Base-by-base conservation (phyloP, 257 asterid species). In the Solanum stenotomum region DNA sequence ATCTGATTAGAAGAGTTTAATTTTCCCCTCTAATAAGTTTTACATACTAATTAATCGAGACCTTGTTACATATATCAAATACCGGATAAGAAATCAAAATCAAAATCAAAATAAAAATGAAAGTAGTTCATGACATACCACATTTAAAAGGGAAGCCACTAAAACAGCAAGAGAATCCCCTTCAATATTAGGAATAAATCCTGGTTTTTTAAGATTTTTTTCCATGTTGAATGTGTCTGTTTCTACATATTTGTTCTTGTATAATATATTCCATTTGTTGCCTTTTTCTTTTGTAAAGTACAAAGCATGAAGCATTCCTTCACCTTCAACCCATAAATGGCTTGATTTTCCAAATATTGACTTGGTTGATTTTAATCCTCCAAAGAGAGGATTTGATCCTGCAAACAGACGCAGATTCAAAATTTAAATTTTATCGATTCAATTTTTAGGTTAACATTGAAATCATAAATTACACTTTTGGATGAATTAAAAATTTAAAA, bases 231-330 rank as follows among this genome's bases (percentile, higher is more conserved):
- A 91, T 5, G 94, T 89, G 2, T 87, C 91, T 10, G 94, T 88
- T 34, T 72, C 2, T 34, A 93, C 90, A 61, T 88, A 89, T 91
- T 79, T 91, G 85, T 89, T 93, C 6, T 87, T 92, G 91, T 93
- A 92, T 20, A 34, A 35, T 22, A 81, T 27, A 3, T 20, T 91
- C 93, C 92, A 88, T 35, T 74, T 33, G 42, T 23, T 67, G 10
- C 88, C 90, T 23, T 2, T 31, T 56, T 40, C 70, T 70, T 86
- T 90, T 13, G 38, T 87, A 44, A 93, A 91, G 87, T 93, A 87
- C 13, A 92, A 31, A 56, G 92, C 93, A 86, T 92, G 95, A 78
- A 93, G 86, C 95, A 93, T 93, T 52, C 94, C 92, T 90, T 93
- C 93, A 40, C 95, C 95, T 90, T 91, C 94, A 33, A 93, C 65